Evolutionary conservation across 2,329 filamentous ascomycete genomes (phyloP), one percentile per base, ranked within the genome.

Genomic region (Penicillium concentricum): DNA sequence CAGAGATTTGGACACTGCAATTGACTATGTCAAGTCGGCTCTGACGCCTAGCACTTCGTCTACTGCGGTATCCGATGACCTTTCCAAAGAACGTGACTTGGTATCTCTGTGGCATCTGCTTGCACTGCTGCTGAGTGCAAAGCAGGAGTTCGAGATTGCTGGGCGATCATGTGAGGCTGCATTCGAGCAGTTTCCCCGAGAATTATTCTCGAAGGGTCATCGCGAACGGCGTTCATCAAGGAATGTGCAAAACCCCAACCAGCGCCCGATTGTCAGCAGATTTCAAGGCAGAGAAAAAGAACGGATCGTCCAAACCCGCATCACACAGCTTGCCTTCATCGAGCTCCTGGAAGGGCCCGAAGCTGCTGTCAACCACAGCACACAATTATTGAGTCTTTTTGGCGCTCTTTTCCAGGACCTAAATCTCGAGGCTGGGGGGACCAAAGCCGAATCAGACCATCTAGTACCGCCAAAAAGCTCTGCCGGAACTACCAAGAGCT

Each of bases 101-200:
- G 86, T 97, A 24, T 88, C 92, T 2, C 76, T 97, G 24, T 97
- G 94, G 92, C 94, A 99, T 78, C 81, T 99, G 16, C 81, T 99
- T 45, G 88, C 91, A 0, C 81, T 99, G 24, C 80, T 97, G 22
- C 77, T 97, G 30, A 96, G 91, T 63, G 91, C 92, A 1, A 87
- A 90, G 61, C 89, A 96, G 63, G 92, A 97, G 61, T 96, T 90
- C 66, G 79, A 85, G 48, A 88, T 90, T 72, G 92, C 94, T 2
- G 83, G 85, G 28, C 87, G 88, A 67, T 88, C 92, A 32, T 97
- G 92, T 65, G 91, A 96, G 70, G 92, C 91, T 26, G 92, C 92
- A 4, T 89, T 97, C 69, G 92, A 96, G 64, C 91, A 96, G 69
- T 95, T 96, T 67, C 86, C 87, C 51, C 87, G 91, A 59, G 83